Base-by-base conservation (phyloP, 2,329 filamentous ascomycete species). In the Hysterium pulicare region DNA sequence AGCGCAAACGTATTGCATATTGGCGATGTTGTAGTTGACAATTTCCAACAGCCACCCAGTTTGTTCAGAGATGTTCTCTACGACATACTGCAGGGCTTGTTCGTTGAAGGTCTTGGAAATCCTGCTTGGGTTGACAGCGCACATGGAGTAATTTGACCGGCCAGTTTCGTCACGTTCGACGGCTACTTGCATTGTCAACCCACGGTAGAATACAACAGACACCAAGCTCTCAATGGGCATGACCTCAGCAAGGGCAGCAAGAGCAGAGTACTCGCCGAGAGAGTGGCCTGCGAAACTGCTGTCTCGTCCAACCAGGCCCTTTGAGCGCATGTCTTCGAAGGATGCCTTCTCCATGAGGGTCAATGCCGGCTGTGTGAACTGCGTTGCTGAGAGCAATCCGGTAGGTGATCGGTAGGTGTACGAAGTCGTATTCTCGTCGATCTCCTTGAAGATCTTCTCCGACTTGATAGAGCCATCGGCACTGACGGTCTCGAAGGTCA, bases 291-390 rank as follows among this genome's bases (percentile, higher is more conserved):
- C 93, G 66, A 98, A 98, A 54, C 87, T 95, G 79, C 89, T 96
- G 74, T 97, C 91, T 46, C 89, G 81, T 58, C 95, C 90, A 23
- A 98, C 91, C 24, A 98, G 81, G 48, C 94, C 93, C 79, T 95
- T 97, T 58, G 90, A 81, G 63, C 89, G 89, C 93, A 98, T 97
- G 69, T 98, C 94, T 72, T 97, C 93, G 58, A 98, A 98, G 59
- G 89, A 95, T 46, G 93, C 93, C 81, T 98, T 98, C 77, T 98
- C 93, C 94, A 98, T 98, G 38, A 98, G 79, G 1, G 93, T 98
- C 57, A 98, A 76, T 38, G 93, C 93, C 24, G 93, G 93, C 71
- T 98, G 93, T 0, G 93, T 98, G 76, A 98, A 98, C 66, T 98
- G 93, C 4, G 93, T 98, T 3, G 94, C 93, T 28, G 93, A 98